These are phyloP conservation scores for Rhodotorula sp. DNA, from an alignment of 1,284 basidiomycete species.

Conservation along the genomic window DNA sequence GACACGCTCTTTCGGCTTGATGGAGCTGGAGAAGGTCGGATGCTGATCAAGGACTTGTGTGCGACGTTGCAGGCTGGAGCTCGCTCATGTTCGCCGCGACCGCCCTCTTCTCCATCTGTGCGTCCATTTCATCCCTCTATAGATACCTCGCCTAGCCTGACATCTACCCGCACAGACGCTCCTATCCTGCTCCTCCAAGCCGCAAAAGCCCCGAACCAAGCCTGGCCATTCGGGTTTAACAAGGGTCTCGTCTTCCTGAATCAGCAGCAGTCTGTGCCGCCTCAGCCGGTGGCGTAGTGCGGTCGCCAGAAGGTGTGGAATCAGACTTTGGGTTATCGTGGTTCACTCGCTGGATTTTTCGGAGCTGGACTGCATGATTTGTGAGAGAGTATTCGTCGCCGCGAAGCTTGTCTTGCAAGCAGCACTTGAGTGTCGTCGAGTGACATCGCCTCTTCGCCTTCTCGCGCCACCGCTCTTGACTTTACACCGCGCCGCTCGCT, in stretches of 20 bases:
- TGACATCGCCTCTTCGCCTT: no score
- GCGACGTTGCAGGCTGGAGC: constrained; percentile 2
- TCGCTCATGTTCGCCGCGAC: constrained; percentile 24
- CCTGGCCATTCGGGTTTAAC: constrained; percentile 22
- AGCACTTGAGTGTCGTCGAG: not conserved
- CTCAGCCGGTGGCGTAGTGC: not conserved
- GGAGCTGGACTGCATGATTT: not conserved
- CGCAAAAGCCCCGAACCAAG: constrained; percentile 1
- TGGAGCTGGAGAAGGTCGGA: no score
- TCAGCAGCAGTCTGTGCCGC: not conserved
- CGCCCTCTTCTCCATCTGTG: constrained; percentile 19
- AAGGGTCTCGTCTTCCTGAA: constrained; percentile 10
- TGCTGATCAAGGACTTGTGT: no score
- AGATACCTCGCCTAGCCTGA: no score
- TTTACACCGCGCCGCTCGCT: no score
- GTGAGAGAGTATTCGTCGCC: not conserved
- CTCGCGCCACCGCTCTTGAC: no score
- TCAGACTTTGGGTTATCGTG: not conserved
- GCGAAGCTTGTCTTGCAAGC: not conserved
- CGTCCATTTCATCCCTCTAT: not conserved
- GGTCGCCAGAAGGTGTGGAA: not conserved
- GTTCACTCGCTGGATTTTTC: not conserved
- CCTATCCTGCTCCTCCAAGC: constrained; percentile 19
- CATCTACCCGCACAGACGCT: not conserved
- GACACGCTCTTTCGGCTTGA: not conserved